Conservation (phyloP, 2,329 filamentous ascomycete genomes). For the Fusarium virguliforme region DNA sequence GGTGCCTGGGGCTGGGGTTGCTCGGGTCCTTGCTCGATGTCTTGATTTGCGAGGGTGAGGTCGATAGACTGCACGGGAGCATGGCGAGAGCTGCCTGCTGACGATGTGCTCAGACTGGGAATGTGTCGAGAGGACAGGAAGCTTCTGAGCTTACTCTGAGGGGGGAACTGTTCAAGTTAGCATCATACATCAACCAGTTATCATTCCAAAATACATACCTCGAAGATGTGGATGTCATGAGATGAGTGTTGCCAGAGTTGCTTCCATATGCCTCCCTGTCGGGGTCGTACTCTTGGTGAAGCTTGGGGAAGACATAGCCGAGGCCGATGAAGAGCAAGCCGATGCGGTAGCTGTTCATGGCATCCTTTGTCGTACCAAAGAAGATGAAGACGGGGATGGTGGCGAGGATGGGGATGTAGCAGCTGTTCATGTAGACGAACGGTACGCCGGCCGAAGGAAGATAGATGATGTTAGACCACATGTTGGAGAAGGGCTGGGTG, state of each 20-base stretch:
- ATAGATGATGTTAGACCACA: constrained; percentile 66
- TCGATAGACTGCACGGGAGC: constrained; percentile 16
- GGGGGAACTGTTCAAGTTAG: constrained; percentile 34
- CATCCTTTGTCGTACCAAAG: constrained; percentile 71
- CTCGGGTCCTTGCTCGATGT: constrained; percentile 31
- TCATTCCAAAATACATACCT: constrained; percentile 35
- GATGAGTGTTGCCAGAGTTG: constrained; percentile 45
- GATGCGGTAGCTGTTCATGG: constrained; percentile 65
- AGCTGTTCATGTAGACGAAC: constrained; percentile 62
- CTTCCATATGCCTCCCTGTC: constrained; percentile 49
- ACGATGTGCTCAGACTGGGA: constrained; percentile 38
- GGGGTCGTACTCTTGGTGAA: constrained; percentile 60
- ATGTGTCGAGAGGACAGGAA: constrained; percentile 43
- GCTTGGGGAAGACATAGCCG: constrained; percentile 61
- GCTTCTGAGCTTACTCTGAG: constrained; percentile 43
- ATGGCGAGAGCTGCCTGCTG: constrained; percentile 25
- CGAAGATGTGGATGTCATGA: constrained; percentile 39
- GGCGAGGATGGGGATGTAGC: constrained; percentile 66
- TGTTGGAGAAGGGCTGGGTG: constrained; percentile 54
- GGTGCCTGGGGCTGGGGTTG: neutral
- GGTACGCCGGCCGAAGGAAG: constrained; percentile 59
- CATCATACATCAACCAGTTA: neutral
- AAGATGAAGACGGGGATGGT: constrained; percentile 67
- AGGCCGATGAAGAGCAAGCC: constrained; percentile 60
- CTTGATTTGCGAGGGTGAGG: constrained; percentile 13